Base-by-base conservation (phyloP, 1,284 basidiomycete genomes). In the Nidula niveotomentosa region DNA sequence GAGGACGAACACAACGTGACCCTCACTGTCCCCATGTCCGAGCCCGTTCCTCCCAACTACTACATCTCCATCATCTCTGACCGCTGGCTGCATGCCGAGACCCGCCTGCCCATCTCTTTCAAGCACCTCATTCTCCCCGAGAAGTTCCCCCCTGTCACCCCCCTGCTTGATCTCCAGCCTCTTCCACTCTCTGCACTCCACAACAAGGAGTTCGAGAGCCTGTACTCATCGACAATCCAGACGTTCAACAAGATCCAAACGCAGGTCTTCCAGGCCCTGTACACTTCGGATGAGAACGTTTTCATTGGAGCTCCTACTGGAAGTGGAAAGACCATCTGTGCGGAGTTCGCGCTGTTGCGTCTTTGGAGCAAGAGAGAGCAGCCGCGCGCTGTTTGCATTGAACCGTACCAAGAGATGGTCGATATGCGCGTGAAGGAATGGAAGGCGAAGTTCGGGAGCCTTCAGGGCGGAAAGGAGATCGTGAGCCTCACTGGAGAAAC, bases 241-340 rank as follows among this genome's bases (percentile, higher is more conserved):
- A 85, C 83, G 0, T 98, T 98, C 81, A 99, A 99, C 84, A 98
- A 98, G 76, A 97, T 98, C 61, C 97, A 99, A 70, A 99, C 95
- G 0, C 97, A 99, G 74, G 94, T 97, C 37, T 99, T 98, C 88
- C 96, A 98, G 63, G 94, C 96, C 0, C 78, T 99, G 0, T 99
- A 96, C 72, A 96, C 93, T 0, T 91, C 94, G 0, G 95, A 98
- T 68, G 96, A 98, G 67, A 97, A 95, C 64, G 90, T 96, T 43
- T 94, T 99, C 66, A 88, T 99, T 55, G 96, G 95, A 23, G 96
- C 96, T 0, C 96, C 97, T 0, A 95, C 95, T 0, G 96, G 97
- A 8, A 94, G 92, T 56, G 96, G 97, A 35, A 99, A 99, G 81
- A 98, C 95, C 0, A 90, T 98, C 45, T 98, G 94, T 63, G 96